Conservation (phyloP, 352 stramenopile genomes). For the Phytophthora meadii region DNA sequence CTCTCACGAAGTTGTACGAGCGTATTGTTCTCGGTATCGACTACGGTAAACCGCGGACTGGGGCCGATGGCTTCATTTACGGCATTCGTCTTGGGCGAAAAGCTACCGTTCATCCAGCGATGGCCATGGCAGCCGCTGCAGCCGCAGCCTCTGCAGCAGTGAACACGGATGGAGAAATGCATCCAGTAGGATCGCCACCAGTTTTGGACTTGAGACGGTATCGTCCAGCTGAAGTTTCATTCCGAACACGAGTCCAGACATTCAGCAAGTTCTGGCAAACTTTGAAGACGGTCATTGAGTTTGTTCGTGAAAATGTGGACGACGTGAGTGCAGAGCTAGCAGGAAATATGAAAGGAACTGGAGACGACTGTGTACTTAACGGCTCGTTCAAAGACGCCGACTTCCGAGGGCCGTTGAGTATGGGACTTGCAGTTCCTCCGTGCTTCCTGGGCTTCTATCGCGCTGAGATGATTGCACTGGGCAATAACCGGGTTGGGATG, state of each 20-base stretch:
- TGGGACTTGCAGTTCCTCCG: constrained; percentile 52
- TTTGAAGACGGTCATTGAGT: constrained; percentile 58
- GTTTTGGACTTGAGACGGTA: constrained; percentile 55
- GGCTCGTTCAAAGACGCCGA: constrained; percentile 72
- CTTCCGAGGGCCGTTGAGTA: constrained; percentile 58
- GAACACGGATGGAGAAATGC: constrained; percentile 24
- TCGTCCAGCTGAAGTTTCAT: constrained; percentile 49
- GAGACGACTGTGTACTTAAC: constrained; percentile 57
- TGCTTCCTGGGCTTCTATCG: constrained; percentile 70
- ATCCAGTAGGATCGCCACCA: constrained; percentile 27
- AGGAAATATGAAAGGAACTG: constrained; percentile 57
- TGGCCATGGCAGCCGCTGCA: constrained; percentile 29
- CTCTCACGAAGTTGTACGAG: constrained; percentile 67
- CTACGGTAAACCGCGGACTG: constrained; percentile 60
- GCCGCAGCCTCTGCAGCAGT: constrained; percentile 32
- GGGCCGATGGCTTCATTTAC: constrained; percentile 64
- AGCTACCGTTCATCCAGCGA: constrained; percentile 39
- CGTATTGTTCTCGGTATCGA: constrained; percentile 69
- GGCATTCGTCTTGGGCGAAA: constrained; percentile 81
- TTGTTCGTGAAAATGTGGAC: constrained; percentile 67
- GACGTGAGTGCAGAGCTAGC: constrained; percentile 57
- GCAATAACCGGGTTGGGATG: constrained; percentile 52
- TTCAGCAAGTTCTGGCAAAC: constrained; percentile 70
- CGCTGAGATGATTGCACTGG: constrained; percentile 55
- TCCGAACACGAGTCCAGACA: constrained; percentile 54